Evolutionary conservation across 2,329 filamentous ascomycete genomes (phyloP), one percentile per base, ranked within the genome.

Genomic region (Periglandula ipomoeae): DNA sequence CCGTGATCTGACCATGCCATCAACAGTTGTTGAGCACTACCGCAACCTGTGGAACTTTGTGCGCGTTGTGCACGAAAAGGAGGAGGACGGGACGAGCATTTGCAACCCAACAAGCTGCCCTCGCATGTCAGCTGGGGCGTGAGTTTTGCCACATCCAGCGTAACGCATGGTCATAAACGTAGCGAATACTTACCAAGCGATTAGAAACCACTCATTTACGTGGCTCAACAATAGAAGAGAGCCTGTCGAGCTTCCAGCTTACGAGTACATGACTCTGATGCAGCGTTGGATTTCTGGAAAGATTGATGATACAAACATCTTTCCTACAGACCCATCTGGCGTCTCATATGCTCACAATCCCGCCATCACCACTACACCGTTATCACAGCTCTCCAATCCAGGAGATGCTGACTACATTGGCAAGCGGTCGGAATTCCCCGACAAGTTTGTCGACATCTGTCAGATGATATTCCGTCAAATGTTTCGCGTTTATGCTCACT

Each of bases 241-340:
- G 62, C 89, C 91, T 10, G 89, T 95, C 55, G 91, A 95, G 68
- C 85, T 97, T 38, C 89, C 91, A 3, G 91, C 91, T 6, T 84
- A 84, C 53, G 89, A 94, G 66, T 97, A 97, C 70, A 93, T 96
- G 70, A 89, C 88, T 56, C 81, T 95, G 23, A 94, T 97, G 65
- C 90, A 96, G 70, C 88, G 91, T 61, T 97, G 91, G 90, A 95
- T 97, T 64, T 87, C 88, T 26, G 89, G 89, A 69, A 97, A 97
- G 71, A 89, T 95, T 55, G 88, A 93, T 59, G 90, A 97, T 65
- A 82, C 82, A 44, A 78, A 79, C 62, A 88, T 95, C 69, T 96
- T 97, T 70, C 91, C 91, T 5, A 95, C 89, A 38, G 89, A 93
- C 59, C 81, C 84, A 6, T 79, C 84, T 35, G 79, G 79, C 39